Conservation (phyloP, 2,329 filamentous ascomycete species). For the Neopestalotiopsis sp. region DNA sequence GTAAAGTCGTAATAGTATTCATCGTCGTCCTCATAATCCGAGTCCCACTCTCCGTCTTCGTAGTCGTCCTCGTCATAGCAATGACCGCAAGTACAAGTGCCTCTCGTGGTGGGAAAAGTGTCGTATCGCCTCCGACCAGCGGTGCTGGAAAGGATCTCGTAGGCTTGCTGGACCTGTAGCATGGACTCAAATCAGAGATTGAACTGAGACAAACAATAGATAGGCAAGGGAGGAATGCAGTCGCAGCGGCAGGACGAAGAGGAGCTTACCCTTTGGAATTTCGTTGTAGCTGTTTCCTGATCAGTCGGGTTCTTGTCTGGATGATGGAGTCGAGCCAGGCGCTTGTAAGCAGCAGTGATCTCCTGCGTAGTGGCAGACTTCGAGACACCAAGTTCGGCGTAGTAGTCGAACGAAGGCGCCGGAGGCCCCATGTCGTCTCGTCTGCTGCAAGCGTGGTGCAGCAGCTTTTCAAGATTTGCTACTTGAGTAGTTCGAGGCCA, state of each 20-base stretch:
- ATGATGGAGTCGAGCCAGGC: conserved; percentile 29
- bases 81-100: neutral
- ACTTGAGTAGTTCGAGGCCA: neutral
- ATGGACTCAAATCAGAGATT: neutral
- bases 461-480: neutral
- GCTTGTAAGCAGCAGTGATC: conserved; percentile 29
- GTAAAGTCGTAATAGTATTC: conserved; percentile 15
- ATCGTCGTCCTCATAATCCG: conserved; percentile 14
- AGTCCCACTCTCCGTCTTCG: conserved; percentile 12
- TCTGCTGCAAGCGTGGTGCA: neutral
- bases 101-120: neutral
- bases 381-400: conserved; percentile 31
- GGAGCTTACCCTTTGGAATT: conserved; percentile 30
- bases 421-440: conserved; percentile 6
- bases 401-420: conserved; percentile 25
- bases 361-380: conserved; percentile 25
- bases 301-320: conserved; percentile 32
- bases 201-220: neutral
- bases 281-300: conserved; percentile 25
- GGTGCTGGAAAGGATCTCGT: conserved; percentile 29
- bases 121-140: conserved; percentile 28
- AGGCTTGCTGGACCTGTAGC: conserved; percentile 29
- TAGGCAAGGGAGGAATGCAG: neutral
- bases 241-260: neutral
- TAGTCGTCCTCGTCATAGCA: neutral